phyloP scores from a whole-genome alignment of 1,284 basidiomycete species.

The Somion occarium region DNA sequence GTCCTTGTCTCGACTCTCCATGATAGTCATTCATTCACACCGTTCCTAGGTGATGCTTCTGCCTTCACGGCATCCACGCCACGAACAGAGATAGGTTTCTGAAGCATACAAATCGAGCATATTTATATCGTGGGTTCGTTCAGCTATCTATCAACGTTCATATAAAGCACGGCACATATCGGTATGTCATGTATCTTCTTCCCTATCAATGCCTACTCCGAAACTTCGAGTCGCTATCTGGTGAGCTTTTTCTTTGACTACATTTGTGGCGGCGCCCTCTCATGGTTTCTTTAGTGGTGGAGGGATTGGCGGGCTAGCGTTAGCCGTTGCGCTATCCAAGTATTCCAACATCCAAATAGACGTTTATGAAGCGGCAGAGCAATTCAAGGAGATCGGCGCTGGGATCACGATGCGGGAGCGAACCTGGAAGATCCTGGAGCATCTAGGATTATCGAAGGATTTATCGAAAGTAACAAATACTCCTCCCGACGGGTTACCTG shows the following conservation, averaged over 20 bases:
- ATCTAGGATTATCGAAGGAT: slow-evolving; percentile 34
- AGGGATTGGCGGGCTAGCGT: slow-evolving; percentile 43
- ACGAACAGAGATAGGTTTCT: too few relatives aligned
- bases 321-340: slow-evolving; percentile 31
- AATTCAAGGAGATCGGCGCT: slow-evolving; percentile 46
- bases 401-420: slow-evolving; percentile 43
- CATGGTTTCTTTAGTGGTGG: slow-evolving; percentile 33
- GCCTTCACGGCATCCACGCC: too few relatives aligned
- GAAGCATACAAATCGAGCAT: too few relatives aligned
- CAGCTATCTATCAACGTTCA: too few relatives aligned
- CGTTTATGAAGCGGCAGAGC: slow-evolving; percentile 42
- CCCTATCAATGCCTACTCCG: too few relatives aligned
- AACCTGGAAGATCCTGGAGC: slow-evolving; percentile 39
- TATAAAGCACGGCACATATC: neutral
- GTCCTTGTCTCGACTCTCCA: too few relatives aligned
- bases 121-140: too few relatives aligned
- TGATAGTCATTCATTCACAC: too few relatives aligned
- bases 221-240: slow-evolving; percentile 25
- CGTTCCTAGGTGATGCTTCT: too few relatives aligned
- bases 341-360: slow-evolving; percentile 38
- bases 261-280: neutral
- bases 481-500: slow-evolving; percentile 33
- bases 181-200: slow-evolving; percentile 1
- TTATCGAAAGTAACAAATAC: slow-evolving; percentile 39
- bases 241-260: slow-evolving; percentile 11